Conservation (phyloP, 148 eudicot species). For the Diospyros lotus region DNA sequence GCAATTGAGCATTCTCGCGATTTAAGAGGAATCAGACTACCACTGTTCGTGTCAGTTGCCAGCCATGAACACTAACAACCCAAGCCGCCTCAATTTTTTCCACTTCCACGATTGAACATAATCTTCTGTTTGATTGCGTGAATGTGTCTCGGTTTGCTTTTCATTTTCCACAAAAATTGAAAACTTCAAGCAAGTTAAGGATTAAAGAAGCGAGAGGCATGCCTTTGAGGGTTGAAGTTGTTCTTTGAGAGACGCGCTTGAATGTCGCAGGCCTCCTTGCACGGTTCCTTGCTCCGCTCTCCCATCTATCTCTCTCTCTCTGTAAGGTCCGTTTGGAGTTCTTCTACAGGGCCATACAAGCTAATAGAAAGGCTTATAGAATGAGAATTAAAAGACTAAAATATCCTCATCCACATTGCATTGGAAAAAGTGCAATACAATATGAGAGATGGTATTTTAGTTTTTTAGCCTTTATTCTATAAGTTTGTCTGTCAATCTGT, state of each 20-base stretch:
- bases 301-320: slow-evolving; percentile 34
- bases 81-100: neutral
- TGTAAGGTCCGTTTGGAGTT: neutral
- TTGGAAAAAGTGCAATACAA: too few species aligned
- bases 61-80: neutral
- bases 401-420: too few species aligned
- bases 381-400: too few species aligned
- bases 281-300: slow-evolving; percentile 71
- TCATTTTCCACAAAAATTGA: neutral
- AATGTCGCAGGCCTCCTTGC: slow-evolving; percentile 87
- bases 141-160: neutral
- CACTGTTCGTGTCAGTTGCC: neutral
- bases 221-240: slow-evolving; percentile 68
- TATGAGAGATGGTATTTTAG: too few species aligned
- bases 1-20: neutral
- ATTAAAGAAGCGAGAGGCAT: neutral
- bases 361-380: too few species aligned
- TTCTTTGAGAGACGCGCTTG: slow-evolving; percentile 87
- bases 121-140: neutral
- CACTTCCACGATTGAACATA: neutral
- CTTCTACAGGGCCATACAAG: too few species aligned
- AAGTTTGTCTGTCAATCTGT: too few species aligned
- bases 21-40: neutral
- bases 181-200: neutral
- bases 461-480: too few species aligned